phyloP scores from a whole-genome alignment of 495 filamentous ascomycete genomes.

The Lepraria neglecta region DNA sequence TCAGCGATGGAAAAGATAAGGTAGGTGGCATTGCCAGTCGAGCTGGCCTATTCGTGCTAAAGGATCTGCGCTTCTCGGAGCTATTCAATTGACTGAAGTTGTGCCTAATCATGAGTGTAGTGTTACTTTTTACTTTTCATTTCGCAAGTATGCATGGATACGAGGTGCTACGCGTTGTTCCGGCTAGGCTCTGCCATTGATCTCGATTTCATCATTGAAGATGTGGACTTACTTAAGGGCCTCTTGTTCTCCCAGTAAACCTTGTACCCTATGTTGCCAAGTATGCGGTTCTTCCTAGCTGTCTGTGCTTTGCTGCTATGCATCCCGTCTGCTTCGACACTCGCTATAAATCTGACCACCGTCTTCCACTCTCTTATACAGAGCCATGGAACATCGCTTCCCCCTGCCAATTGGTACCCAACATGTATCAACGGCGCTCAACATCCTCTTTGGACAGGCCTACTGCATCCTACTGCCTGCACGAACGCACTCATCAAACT shows the following conservation, averaged over 20 bases:
- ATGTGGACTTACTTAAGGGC: background rate
- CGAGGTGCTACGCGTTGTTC: constrained; percentile 1
- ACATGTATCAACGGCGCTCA: background rate
- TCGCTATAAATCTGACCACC: background rate
- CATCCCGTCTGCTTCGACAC: background rate
- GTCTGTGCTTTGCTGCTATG: background rate
- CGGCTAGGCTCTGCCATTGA: background rate
- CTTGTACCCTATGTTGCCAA: background rate
- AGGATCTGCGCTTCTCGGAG: constrained; percentile 8
- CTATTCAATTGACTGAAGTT: background rate
- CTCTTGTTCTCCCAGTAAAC: background rate
- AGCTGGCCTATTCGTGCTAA: background rate
- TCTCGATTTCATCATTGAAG: background rate
- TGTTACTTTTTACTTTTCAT: background rate
- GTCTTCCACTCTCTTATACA: background rate
- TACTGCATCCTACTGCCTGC: background rate
- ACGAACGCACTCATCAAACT: background rate
- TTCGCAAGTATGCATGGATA: constrained; percentile 2
- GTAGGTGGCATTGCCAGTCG: background rate
- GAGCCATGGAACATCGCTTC: background rate
- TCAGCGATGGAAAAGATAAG: background rate
- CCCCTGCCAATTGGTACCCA: constrained; percentile 1
- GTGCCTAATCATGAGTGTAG: background rate
- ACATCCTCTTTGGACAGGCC: constrained; percentile 6
- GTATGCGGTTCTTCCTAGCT: constrained; percentile 4